phyloP scores from a whole-genome alignment of 2,329 filamentous ascomycete genomes.

The Zymoseptoria crescenta region DNA sequence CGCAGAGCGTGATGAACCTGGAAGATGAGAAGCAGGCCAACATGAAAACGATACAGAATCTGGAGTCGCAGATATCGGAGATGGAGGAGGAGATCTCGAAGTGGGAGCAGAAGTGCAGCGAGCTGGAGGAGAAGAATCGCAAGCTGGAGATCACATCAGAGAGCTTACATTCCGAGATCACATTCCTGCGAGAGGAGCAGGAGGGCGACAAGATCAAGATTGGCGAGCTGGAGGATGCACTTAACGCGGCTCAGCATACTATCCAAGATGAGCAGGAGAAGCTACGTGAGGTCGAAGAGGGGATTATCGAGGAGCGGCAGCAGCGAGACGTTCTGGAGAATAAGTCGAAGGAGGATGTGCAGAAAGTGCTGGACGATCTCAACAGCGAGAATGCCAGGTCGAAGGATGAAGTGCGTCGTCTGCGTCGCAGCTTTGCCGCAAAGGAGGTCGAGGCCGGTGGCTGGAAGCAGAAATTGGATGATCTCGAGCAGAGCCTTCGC shows the following conservation, averaged over 20 bases:
- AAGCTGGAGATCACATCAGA: conserved; percentile 85
- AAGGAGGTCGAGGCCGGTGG: conserved; percentile 82
- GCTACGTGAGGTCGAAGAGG: conserved; percentile 45
- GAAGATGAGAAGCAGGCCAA: conserved; percentile 85
- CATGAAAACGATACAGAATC: conserved; percentile 66
- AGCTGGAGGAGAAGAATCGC: conserved; percentile 80
- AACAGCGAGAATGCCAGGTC: conserved; percentile 73
- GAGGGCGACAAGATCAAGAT: conserved; percentile 98
- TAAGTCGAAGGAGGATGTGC: conserved; percentile 89
- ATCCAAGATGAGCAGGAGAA: conserved; percentile 79
- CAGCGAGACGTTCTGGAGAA: conserved; percentile 81
- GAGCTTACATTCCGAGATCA: conserved; percentile 84
- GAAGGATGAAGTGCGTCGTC: conserved; percentile 75
- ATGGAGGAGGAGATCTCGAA: conserved; percentile 81
- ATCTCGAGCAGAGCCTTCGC: conserved; percentile 81
- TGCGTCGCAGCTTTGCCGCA: conserved; percentile 74
- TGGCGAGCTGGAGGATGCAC: conserved; percentile 76
- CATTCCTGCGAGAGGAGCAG: conserved; percentile 92
- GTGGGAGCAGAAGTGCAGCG: conserved; percentile 73
- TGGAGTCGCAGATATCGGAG: conserved; percentile 75
- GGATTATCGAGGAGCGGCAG: conserved; percentile 70
- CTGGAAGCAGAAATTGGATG: conserved; percentile 84
- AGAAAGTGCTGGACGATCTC: conserved; percentile 86
- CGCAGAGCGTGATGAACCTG: conserved; percentile 73
- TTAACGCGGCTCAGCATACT: conserved; percentile 69